Conservation (phyloP, 306 rosid genomes). For the Dryas alaskensis region DNA sequence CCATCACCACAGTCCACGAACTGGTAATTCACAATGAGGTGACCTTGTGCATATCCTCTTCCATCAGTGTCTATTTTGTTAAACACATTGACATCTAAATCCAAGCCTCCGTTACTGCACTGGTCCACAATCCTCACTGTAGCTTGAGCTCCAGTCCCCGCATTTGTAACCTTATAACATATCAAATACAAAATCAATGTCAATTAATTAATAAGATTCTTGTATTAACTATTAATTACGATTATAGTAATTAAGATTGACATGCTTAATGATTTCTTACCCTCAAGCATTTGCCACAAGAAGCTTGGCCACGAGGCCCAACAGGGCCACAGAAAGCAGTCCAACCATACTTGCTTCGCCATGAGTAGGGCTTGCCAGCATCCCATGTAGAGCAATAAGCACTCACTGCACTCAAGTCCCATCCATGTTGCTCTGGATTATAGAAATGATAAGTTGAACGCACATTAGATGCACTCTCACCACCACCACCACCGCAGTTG, state of each 20-base stretch:
- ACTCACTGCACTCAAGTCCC: slow-evolving; percentile 30
- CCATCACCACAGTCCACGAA: slow-evolving; percentile 38
- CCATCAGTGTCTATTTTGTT: slow-evolving; percentile 34
- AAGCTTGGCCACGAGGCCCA: slow-evolving; percentile 44
- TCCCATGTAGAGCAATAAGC: slow-evolving; percentile 74
- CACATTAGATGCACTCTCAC: neutral
- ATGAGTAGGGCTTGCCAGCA: slow-evolving; percentile 48
- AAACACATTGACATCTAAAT: slow-evolving; percentile 43
- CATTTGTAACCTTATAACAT: slow-evolving; percentile 32
- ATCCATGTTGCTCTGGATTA: slow-evolving; percentile 33
- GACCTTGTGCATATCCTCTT: slow-evolving; percentile 33
- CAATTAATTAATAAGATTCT: too few species aligned
- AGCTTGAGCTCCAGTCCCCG: slow-evolving; percentile 22
- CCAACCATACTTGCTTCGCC: slow-evolving; percentile 76
- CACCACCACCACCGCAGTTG: neutral
- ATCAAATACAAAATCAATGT: too few species aligned
- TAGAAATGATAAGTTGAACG: slow-evolving; percentile 32
- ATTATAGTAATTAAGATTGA: too few species aligned
- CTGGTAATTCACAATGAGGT: slow-evolving; percentile 36
- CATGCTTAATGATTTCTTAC: slow-evolving; percentile 17
- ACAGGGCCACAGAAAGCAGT: slow-evolving; percentile 63
- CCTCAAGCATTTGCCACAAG: slow-evolving; percentile 64
- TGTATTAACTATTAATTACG: too few species aligned
- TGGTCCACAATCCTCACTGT: slow-evolving; percentile 50
- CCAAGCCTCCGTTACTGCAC: slow-evolving; percentile 48